Conservation (phyloP, 768 basidiomycete genomes). For the Suillus weaverae region DNA sequence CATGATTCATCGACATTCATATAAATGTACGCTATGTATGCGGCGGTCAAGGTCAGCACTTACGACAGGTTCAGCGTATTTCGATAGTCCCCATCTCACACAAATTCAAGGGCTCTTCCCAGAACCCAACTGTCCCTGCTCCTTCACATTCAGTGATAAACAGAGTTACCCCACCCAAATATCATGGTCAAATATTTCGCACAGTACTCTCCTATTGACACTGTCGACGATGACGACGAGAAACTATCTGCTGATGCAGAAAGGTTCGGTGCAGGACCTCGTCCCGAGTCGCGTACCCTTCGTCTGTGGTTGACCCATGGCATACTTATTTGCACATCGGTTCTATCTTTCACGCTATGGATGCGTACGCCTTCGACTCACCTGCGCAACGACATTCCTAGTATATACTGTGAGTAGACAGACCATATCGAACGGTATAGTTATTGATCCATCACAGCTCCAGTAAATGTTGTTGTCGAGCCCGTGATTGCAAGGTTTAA, state of each 20-base stretch:
- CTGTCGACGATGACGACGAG: not conserved
- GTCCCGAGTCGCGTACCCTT: not conserved
- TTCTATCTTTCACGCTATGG: slow-evolving; percentile 14
- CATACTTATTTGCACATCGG: not conserved
- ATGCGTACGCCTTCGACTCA: not conserved
- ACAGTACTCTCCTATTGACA: not conserved
- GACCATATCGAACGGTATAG: not conserved
- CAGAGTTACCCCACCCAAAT: not conserved
- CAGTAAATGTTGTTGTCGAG: slow-evolving; percentile 14
- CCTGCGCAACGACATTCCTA: not conserved
- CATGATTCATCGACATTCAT: not conserved
- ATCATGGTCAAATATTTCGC: not conserved
- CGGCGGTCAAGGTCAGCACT: not conserved
- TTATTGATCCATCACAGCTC: not conserved
- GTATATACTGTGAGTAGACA: slow-evolving; percentile 1
- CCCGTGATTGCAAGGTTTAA: slow-evolving; percentile 9
- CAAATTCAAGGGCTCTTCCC: not conserved
- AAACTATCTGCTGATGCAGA: not conserved
- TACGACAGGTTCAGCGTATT: too few species aligned
- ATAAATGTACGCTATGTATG: not conserved
- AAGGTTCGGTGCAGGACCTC: not conserved
- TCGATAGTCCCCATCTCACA: not conserved
- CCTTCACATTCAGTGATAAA: not conserved
- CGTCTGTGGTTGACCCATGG: slow-evolving; percentile 9
- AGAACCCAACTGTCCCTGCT: not conserved